Evolutionary conservation across 805 yeast species (phyloP), one percentile per base, ranked within the genome.

Genomic region (Saccharomycopsis javanensis): DNA sequence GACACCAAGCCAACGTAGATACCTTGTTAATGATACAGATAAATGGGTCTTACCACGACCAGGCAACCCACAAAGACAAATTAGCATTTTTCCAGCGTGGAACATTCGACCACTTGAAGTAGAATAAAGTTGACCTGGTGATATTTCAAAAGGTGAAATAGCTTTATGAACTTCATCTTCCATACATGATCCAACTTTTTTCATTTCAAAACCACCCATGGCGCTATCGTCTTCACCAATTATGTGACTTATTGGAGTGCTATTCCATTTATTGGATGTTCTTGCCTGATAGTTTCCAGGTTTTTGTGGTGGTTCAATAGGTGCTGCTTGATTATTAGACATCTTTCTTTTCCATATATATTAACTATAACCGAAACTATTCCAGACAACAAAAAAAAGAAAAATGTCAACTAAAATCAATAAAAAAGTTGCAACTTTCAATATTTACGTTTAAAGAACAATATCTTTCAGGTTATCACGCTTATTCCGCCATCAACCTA

Each of bases 1-100:
- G 20, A 94, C 98, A 4, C 99, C 99, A 50, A 94, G 75, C 99
- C 99, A 94, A 65, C 97, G 79, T 63, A 95, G 75, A 69, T 91
- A 94, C 58, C 99, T 79, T 3, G 97, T 89, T 62, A 94, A 76
- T 13, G 96, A 85, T 42, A 92, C 97, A 5, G 97, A 86, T 54
- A 92, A 75, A 68, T 90, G 89, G 1, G 99, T 94, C 68, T 94
- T 94, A 1, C 98, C 97, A 52, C 98, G 78, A 1, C 97, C 98
- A 1, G 99, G 98, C 59, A 91, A 75, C 0, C 99, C 99, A 4
- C 88, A 92, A 63, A 94, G 77, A 3, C 86, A 88, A 55, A 94
- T 85, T 64, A 96, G 82, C 50, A 94, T 82, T 65, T 88, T 87
- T 3, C 99, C 99, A 4, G 99, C 98, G 66, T 94, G 98, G 72